These are phyloP conservation scores for Yamadazyma dushanensis DNA, from an alignment of 1,139 yeast genomes.

Conservation along the genomic window DNA sequence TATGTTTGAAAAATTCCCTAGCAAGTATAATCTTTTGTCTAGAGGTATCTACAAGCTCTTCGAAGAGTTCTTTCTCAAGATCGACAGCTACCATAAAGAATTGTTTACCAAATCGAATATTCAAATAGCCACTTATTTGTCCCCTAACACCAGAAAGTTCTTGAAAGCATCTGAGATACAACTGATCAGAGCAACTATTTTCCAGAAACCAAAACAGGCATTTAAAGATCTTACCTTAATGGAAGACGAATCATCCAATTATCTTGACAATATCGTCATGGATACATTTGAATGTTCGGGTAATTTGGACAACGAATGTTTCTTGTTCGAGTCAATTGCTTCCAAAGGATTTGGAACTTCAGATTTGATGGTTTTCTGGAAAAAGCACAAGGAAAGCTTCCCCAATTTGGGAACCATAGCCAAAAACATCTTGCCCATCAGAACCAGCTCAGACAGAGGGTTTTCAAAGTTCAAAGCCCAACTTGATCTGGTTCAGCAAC, in stretches of 20 bases:
- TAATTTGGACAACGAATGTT: constrained; percentile 25
- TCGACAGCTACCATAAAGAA: constrained; percentile 12
- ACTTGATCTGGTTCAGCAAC: constrained; percentile 9
- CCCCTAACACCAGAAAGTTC: constrained; percentile 27
- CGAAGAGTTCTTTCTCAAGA: constrained; percentile 10
- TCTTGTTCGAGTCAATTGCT: constrained; percentile 25
- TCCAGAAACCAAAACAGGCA: constrained; percentile 1
- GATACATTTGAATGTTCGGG: constrained; percentile 30
- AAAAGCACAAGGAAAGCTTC: constrained; percentile 16
- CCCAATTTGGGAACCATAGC: constrained; percentile 20
- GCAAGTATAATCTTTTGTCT: constrained; percentile 12
- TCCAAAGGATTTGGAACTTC: constrained; percentile 7
- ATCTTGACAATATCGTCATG: constrained; percentile 26
- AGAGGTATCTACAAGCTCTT: constrained; percentile 11
- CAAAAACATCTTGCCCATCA: constrained; percentile 18
- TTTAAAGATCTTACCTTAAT: constrained; percentile 5
- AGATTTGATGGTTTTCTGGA: constrained; percentile 22
- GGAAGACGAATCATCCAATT: constrained; percentile 14
- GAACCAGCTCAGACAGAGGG: constrained; percentile 18
- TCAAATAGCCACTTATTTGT: constrained; percentile 23
- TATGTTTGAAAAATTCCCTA: constrained; percentile 14
- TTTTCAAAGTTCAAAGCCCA: constrained; percentile 18
- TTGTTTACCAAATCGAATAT: constrained; percentile 19
- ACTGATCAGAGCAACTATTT: constrained; percentile 11
- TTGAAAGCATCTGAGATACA: constrained; percentile 22